These are phyloP conservation scores for Theobroma cacao DNA, from an alignment of 345 rosid species.

Conservation along the genomic window DNA sequence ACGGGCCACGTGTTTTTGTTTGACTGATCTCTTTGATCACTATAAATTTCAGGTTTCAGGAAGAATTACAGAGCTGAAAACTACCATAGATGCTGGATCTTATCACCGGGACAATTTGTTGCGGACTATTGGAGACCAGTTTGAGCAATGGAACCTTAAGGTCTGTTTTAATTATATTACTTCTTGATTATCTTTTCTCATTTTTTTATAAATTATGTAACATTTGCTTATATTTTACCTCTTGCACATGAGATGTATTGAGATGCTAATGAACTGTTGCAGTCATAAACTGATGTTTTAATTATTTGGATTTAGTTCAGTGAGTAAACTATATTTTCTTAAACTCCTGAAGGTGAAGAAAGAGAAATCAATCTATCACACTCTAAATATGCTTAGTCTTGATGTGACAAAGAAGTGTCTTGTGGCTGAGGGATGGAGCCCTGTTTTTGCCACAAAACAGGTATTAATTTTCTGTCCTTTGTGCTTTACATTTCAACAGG, in stretches of 20 bases:
- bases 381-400: slow-evolving; percentile 93
- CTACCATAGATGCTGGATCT: slow-evolving; percentile 70
- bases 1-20: neutral
- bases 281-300: neutral
- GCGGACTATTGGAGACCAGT: slow-evolving; percentile 68
- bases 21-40: neutral
- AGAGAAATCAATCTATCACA: slow-evolving; percentile 89
- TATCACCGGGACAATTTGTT: slow-evolving; percentile 59
- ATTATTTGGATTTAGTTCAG: neutral
- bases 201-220: neutral
- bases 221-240: neutral
- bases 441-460: slow-evolving; percentile 85
- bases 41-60: slow-evolving; percentile 58
- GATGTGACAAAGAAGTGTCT: slow-evolving; percentile 96
- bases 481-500: neutral
- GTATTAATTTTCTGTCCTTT: slow-evolving; percentile 30
- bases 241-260: neutral
- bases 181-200: slow-evolving; percentile 1
- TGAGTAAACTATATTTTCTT: slow-evolving; percentile 3
- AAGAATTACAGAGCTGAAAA: slow-evolving; percentile 69
- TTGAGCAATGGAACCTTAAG: slow-evolving; percentile 79
- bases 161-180: slow-evolving; percentile 36
- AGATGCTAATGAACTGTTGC: slow-evolving; percentile 7
- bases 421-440: slow-evolving; percentile 96
- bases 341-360: slow-evolving; percentile 64